Percentiles rank a stretch among this genome's conserved stretches.
phyloP scores from a whole-genome alignment of 1,139 yeast genomes.

The Geotrichum carabidarum region DNA sequence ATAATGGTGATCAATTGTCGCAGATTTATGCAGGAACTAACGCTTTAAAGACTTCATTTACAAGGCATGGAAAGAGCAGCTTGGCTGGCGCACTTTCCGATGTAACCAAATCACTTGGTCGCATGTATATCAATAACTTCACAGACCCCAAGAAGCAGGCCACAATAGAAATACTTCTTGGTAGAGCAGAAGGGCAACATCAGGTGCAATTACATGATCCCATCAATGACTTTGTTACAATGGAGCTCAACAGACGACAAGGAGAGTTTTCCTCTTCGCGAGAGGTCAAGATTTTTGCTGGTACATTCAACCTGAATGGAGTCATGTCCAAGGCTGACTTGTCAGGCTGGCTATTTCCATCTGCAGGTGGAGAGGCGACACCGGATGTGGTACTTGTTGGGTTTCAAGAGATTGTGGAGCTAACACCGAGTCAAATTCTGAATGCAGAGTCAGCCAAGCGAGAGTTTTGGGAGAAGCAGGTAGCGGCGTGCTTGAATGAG shows the following conservation, averaged over 20 bases:
- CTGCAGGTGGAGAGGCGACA: constrained; percentile 36
- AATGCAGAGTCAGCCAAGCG: constrained; percentile 70
- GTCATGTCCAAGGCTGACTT: constrained; percentile 52
- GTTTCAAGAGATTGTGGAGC: constrained; percentile 85
- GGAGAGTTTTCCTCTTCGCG: constrained; percentile 57
- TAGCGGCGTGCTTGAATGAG: constrained; percentile 53
- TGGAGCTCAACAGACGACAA: constrained; percentile 49
- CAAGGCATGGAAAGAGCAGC: constrained; percentile 93
- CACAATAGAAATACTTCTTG: constrained; percentile 79
- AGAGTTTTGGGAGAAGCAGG: constrained; percentile 71
- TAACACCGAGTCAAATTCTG: constrained; percentile 85
- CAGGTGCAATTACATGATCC: constrained; percentile 84
- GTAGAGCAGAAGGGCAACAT: constrained; percentile 66
- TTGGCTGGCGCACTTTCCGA: constrained; percentile 94
- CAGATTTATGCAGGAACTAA: constrained; percentile 97
- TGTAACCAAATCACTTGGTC: constrained; percentile 89
- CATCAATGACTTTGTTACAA: constrained; percentile 70
- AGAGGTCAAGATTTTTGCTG: constrained; percentile 63
- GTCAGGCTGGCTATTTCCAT: constrained; percentile 78
- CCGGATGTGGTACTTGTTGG: constrained; percentile 80
- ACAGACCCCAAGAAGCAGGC: constrained; percentile 86
- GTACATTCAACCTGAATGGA: constrained; percentile 88
- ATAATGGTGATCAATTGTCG: constrained; percentile 94
- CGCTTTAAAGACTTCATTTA: constrained; percentile 88
- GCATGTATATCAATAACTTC: constrained; percentile 93